Conservation (phyloP, 1,284 basidiomycete genomes). For the Malassezia obtusa region DNA sequence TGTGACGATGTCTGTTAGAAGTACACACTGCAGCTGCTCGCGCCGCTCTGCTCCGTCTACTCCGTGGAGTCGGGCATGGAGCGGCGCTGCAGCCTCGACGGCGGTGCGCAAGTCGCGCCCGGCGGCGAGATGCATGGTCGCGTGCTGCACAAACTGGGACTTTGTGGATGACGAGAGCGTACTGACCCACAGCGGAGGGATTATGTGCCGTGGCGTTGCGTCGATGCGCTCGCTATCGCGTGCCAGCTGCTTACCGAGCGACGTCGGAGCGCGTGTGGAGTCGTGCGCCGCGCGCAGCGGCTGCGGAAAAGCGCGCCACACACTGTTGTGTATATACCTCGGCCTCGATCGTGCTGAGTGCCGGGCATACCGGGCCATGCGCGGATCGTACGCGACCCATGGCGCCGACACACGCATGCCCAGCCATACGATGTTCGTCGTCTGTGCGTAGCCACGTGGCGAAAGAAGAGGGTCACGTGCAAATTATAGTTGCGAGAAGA, state of each 20-base stretch:
- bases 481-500: slow-evolving; percentile 1
- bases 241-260: too few species aligned
- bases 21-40: slow-evolving; percentile 10
- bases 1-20: not conserved
- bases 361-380: too few species aligned
- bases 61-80: slow-evolving; percentile 1
- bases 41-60: slow-evolving; percentile 17
- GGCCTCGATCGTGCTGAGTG: too few species aligned
- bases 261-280: too few species aligned
- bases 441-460: not conserved
- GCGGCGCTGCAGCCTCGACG: not conserved
- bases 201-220: too few species aligned
- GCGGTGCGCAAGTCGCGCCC: not conserved
- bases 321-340: too few species aligned
- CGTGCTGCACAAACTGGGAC: not conserved
- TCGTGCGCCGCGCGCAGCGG: too few species aligned
- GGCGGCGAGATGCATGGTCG: not conserved
- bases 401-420: not conserved
- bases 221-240: too few species aligned
- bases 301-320: too few species aligned
- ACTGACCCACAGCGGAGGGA: slow-evolving; percentile 13
- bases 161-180: not conserved
- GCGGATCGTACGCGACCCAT: not conserved
- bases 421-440: not conserved
- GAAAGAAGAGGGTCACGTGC: not conserved